Conservation (phyloP, 495 filamentous ascomycete genomes). For the Xylaria palmicola region DNA sequence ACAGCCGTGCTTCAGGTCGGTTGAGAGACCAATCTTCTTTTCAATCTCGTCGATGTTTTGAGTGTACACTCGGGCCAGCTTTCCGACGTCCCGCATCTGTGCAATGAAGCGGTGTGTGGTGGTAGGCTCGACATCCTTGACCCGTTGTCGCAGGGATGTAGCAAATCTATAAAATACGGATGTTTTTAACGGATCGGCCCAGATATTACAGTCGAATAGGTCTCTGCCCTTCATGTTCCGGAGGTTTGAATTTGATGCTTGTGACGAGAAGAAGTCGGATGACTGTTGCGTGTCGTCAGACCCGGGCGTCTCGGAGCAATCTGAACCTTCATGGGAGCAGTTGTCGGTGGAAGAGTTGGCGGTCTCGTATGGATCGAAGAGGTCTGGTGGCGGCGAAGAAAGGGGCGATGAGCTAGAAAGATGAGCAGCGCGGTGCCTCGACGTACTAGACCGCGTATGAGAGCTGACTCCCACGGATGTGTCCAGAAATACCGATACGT, state of each 20-base stretch:
- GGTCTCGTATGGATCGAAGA: conserved; percentile 46
- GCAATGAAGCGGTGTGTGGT: conserved; percentile 60
- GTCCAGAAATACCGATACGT: conserved; percentile 12
- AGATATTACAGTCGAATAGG: conserved; percentile 65
- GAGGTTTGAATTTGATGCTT: conserved; percentile 40
- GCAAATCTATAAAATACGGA: conserved; percentile 68
- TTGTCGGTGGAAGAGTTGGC: conserved; percentile 24
- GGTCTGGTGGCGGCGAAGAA: conserved; percentile 45
- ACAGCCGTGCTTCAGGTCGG: conserved; percentile 51
- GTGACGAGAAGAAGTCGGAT: conserved; percentile 39
- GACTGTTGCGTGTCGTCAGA: conserved; percentile 41
- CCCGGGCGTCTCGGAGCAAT: conserved; percentile 34
- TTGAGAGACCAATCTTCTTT: conserved; percentile 59
- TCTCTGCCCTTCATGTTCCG: conserved; percentile 64
- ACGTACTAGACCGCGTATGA: conserved; percentile 17
- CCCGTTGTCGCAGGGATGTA: conserved; percentile 58
- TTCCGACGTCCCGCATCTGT: conserved; percentile 58
- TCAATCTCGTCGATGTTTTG: conserved; percentile 74
- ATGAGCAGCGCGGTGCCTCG: conserved; percentile 18
- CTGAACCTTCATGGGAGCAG: conserved; percentile 28
- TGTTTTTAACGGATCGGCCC: conserved; percentile 60
- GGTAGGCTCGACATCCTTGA: conserved; percentile 56
- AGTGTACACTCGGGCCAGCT: conserved; percentile 65
- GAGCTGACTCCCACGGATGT: not conserved
- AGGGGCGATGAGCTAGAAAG: conserved; percentile 41